phyloP scores from a whole-genome alignment of 495 filamentous ascomycete genomes.

The Penicillium roqueforti region DNA sequence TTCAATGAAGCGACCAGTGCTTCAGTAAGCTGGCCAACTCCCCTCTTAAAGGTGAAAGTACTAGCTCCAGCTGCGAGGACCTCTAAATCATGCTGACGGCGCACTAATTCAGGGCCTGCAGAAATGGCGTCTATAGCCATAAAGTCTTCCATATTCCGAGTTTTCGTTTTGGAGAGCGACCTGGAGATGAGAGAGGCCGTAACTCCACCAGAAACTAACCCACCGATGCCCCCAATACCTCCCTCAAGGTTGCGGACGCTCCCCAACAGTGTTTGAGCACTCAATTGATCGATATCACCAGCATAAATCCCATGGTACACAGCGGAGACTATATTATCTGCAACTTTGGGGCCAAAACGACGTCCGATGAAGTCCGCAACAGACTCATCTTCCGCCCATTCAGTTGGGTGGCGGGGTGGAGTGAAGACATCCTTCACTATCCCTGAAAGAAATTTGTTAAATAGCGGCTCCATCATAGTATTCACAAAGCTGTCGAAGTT shows the following conservation, averaged over 20 bases:
- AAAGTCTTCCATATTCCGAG: slow-evolving; percentile 26
- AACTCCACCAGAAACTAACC: slow-evolving; percentile 20
- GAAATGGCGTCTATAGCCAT: slow-evolving; percentile 20
- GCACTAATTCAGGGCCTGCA: slow-evolving; percentile 8
- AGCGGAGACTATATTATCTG: slow-evolving; percentile 73
- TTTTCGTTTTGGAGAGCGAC: slow-evolving; percentile 2
- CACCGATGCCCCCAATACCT: slow-evolving; percentile 5
- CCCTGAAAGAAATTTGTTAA: slow-evolving; percentile 44
- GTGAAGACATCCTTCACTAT: slow-evolving; percentile 39
- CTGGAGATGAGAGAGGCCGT: slow-evolving; percentile 14
- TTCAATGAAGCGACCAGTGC: slow-evolving; percentile 24
- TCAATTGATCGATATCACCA: slow-evolving; percentile 82
- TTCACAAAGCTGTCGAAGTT: slow-evolving; percentile 23
- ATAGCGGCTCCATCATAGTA: slow-evolving; percentile 61
- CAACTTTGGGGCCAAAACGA: slow-evolving; percentile 51
- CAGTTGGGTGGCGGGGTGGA: slow-evolving; percentile 19
- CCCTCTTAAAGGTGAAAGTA: slow-evolving; percentile 49
- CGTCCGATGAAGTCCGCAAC: slow-evolving; percentile 64
- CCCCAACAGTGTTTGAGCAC: slow-evolving; percentile 59
- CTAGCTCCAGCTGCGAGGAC: slow-evolving; percentile 33
- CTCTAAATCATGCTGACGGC: slow-evolving; percentile 1
- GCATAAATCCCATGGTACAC: slow-evolving; percentile 90
- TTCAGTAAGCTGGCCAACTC: slow-evolving; percentile 33
- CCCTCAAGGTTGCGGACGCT: slow-evolving; percentile 49
- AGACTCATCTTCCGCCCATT: slow-evolving; percentile 57